Conservation (phyloP, 768 basidiomycete species). For the Leccinum olivaceopallidum region DNA sequence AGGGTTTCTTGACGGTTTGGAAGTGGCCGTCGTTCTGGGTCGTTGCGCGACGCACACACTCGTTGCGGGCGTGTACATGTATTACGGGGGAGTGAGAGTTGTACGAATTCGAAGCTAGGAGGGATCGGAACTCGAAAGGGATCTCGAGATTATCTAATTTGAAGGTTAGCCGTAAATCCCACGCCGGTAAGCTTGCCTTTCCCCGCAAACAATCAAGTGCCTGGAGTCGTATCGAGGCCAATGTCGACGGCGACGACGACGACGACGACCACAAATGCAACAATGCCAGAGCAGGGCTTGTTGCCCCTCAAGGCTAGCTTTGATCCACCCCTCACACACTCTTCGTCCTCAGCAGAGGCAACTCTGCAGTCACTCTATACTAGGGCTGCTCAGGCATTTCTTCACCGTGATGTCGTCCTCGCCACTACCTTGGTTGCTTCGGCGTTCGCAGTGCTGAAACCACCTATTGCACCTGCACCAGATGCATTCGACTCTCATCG, state of each 20-base stretch:
- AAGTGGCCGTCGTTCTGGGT: too few relatives aligned
- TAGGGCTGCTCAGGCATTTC: slow-evolving; percentile 77
- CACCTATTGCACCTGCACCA: slow-evolving; percentile 32
- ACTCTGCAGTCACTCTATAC: slow-evolving; percentile 72
- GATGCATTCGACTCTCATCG: slow-evolving; percentile 54
- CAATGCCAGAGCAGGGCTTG: slow-evolving; percentile 22
- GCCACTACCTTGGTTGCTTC: slow-evolving; percentile 65
- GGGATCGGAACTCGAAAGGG: too few relatives aligned
- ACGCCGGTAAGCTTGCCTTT: background rate
- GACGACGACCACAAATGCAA: slow-evolving; percentile 36
- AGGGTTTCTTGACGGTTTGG: too few relatives aligned
- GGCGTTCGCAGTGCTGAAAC: slow-evolving; percentile 63
- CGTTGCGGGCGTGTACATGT: too few relatives aligned
- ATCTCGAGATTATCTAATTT: too few relatives aligned
- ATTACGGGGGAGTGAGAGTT: too few relatives aligned
- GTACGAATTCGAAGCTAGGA: too few relatives aligned
- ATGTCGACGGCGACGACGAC: slow-evolving; percentile 55
- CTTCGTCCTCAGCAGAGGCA: slow-evolving; percentile 37
- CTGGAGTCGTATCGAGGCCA: slow-evolving; percentile 2
- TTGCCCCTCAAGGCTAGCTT: slow-evolving; percentile 39
- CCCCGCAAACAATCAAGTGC: slow-evolving; percentile 26
- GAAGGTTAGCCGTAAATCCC: too few relatives aligned
- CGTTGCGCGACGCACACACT: too few relatives aligned
- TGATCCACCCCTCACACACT: slow-evolving; percentile 4
- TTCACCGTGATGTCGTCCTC: slow-evolving; percentile 68